Evolutionary conservation across 192 early-diverging fungal genomes (phyloP), one percentile per base, ranked within the genome.

Genomic region (Coemansia furcata): DNA sequence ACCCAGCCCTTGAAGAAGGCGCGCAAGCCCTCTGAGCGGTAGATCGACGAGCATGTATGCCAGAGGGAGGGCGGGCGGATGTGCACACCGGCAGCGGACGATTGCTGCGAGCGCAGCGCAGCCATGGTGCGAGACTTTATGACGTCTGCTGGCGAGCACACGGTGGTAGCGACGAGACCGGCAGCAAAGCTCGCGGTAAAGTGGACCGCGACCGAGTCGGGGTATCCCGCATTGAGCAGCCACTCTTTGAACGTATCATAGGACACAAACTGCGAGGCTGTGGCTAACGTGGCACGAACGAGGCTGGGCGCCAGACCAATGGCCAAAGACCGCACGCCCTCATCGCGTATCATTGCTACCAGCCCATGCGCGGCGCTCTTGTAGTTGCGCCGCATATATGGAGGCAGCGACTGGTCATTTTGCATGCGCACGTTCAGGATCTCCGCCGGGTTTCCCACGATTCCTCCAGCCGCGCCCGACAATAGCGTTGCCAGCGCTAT

Each of bases 281-380:
- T 89, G 77, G 90, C 90, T 49, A 95, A 78, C 57, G 97, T 91
- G 4, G 97, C 95, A 33, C 97, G 86, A 50, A 95, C 84, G 66
- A 95, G 83, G 57, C 94, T 95, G 7, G 97, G 94, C 1, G 88
- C 94, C 21, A 99, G 69, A 33, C 97, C 97, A 68, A 94, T 89
- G 66, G 92, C 89, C 57, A 99, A 77, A 21, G 93, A 87, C 14
- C 69, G 37, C 1, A 86, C 63, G 11, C 95, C 95, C 69, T 97
- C 95, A 23, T 87, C 77, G 10, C 83, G 74, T 0, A 90, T 68
- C 73, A 96, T 96, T 55, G 87, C 86, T 52, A 77, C 66, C 0
- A 90, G 72, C 40, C 88, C 93, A 77, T 89, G 78, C 50, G 88
- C 44, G 0, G 89, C 92, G 75, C 89, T 85, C 32, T 81, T 83